A percentile compares a stretch with the other conserved stretches of the same genome.
These are phyloP conservation scores for Cicer yamashitae DNA, from an alignment of 306 rosid species.

Conservation along the genomic window DNA sequence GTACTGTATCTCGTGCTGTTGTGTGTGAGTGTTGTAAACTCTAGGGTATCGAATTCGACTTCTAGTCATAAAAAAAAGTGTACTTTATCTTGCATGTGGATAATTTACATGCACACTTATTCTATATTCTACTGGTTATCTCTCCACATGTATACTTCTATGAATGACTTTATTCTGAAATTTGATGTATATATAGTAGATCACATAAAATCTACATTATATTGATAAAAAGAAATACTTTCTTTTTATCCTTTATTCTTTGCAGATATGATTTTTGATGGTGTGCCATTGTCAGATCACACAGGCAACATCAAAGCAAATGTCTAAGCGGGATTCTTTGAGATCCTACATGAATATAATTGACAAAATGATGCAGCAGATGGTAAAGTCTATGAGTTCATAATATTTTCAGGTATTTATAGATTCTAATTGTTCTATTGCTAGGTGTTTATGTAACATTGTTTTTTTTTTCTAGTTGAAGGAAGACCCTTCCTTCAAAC, in stretches of 20 bases:
- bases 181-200: slow-evolving; percentile 25
- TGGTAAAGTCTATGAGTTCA: slow-evolving; percentile 58
- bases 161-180: slow-evolving; percentile 28
- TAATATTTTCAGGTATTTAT: slow-evolving; percentile 21
- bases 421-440: slow-evolving; percentile 30
- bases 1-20: no score
- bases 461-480: slow-evolving; percentile 59
- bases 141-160: background rate
- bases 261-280: slow-evolving; percentile 58
- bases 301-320: slow-evolving; percentile 98
- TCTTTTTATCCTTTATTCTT: slow-evolving; percentile 49
- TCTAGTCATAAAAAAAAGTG: no score
- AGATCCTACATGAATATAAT: slow-evolving; percentile 91
- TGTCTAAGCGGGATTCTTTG: slow-evolving; percentile 96
- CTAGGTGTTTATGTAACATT: slow-evolving; percentile 34
- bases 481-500: slow-evolving; percentile 95
- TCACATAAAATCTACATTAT: slow-evolving; percentile 26
- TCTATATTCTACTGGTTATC: background rate
- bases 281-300: slow-evolving; percentile 76
- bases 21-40: no score
- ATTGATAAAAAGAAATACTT: slow-evolving; percentile 33
- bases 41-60: no score
- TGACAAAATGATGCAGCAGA: slow-evolving; percentile 71
- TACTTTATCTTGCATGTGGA: slow-evolving; percentile 4
- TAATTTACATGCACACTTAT: background rate